phyloP scores from a whole-genome alignment of 108 stramenopile species.

The Bacterosira constricta region DNA sequence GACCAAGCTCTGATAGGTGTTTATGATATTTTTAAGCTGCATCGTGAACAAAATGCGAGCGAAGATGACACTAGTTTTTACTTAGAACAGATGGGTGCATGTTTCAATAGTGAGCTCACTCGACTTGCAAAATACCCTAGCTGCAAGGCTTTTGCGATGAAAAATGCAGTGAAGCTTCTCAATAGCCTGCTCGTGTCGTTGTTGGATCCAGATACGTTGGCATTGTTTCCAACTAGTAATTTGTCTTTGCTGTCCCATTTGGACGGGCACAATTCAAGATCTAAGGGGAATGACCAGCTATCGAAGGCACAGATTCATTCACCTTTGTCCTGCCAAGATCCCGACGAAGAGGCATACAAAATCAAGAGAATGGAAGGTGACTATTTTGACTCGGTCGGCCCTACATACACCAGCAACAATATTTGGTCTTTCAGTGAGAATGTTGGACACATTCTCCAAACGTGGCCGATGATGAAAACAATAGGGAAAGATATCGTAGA shows the following conservation, averaged over 20 bases:
- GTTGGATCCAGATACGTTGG: conserved; percentile 30
- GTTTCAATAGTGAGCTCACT: conserved; percentile 37
- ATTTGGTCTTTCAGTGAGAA: conserved; percentile 39
- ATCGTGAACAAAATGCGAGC: neutral
- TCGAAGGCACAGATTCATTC: conserved; percentile 1
- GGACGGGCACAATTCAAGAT: conserved; percentile 29
- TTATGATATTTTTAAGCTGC: conserved; percentile 4
- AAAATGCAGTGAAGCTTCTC: conserved; percentile 16
- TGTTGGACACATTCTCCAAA: conserved; percentile 3
- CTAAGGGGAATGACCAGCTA: conserved; percentile 11
- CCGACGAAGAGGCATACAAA: conserved; percentile 16
- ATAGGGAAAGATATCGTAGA: conserved; percentile 12
- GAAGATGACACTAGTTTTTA: conserved; percentile 11
- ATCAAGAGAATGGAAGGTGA: conserved; percentile 1
- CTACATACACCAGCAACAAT: conserved; percentile 19
- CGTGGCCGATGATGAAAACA: neutral
- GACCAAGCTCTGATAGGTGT: neutral
- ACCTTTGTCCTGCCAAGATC: neutral
- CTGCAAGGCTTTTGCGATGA: conserved; percentile 13
- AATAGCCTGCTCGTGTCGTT: conserved; percentile 6
- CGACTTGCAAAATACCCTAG: conserved; percentile 8
- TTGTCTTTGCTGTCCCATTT: neutral
- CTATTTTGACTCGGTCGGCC: conserved; percentile 19
- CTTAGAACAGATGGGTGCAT: conserved; percentile 20
- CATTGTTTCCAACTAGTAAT: conserved; percentile 31